These are phyloP conservation scores for Penicillium glabrum DNA, from an alignment of 2,329 filamentous ascomycete species.

Conservation along the genomic window DNA sequence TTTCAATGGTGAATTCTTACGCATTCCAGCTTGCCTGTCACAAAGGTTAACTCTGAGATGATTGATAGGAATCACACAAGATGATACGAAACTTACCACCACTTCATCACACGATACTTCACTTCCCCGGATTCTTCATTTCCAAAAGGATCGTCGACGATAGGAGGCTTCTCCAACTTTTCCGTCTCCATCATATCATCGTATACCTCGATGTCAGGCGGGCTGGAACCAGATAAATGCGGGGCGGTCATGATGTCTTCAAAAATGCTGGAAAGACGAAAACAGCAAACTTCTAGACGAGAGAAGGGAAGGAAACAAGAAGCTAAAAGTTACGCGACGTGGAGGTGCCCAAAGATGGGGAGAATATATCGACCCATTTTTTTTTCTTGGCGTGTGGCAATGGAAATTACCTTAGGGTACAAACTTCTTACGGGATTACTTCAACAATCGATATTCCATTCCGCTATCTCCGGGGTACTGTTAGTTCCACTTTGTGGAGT, in stretches of 20 bases:
- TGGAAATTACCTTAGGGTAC: conserved; percentile 5
- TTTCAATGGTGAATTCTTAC: conserved; percentile 23
- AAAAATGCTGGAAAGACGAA: not conserved
- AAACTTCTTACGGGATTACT: not conserved
- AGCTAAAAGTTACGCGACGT: conserved; percentile 8
- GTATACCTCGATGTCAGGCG: conserved; percentile 15
- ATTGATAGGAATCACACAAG: not conserved
- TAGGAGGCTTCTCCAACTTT: conserved; percentile 14
- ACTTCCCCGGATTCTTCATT: conserved; percentile 41
- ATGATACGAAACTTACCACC: conserved; percentile 30
- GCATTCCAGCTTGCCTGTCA: conserved; percentile 41
- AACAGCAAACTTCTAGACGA: not conserved
- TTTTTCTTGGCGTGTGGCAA: conserved; percentile 22
- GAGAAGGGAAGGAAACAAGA: conserved; percentile 14
- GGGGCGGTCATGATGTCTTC: conserved; percentile 13
- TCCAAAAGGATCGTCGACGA: conserved; percentile 34
- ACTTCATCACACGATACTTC: conserved; percentile 51
- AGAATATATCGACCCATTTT: conserved; percentile 15
- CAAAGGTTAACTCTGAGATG: conserved; percentile 1
- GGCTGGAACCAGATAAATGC: conserved; percentile 8
- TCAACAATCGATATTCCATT: not conserved
- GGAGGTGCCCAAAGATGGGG: conserved; percentile 13
- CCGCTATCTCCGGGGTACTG: not conserved
- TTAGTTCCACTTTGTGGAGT: not conserved
- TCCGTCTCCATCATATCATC: conserved; percentile 17